phyloP scores from a whole-genome alignment of 73 alveolate genomes.

The Paraurostyla sp. region DNA sequence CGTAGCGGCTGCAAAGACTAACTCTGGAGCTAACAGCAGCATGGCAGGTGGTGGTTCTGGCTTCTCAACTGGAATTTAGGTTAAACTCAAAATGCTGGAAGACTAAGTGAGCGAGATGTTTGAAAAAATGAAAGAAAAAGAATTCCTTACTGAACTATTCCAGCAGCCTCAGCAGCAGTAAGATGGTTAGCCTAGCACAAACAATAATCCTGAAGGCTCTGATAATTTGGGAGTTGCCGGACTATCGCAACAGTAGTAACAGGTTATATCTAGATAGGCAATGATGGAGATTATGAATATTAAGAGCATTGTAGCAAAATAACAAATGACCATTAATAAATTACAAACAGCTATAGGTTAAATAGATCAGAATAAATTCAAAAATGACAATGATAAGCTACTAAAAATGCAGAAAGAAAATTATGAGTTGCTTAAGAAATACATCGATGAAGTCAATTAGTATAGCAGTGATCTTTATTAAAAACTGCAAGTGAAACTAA shows the following conservation, averaged over 20 bases:
- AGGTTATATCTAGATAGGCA: background rate
- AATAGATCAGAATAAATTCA: conserved; percentile 7
- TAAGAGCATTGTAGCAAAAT: conserved; percentile 40
- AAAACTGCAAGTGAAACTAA: conserved; percentile 47
- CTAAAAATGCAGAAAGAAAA: conserved; percentile 43
- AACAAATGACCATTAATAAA: conserved; percentile 11
- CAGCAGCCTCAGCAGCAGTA: background rate
- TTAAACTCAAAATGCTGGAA: background rate
- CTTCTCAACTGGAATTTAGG: background rate
- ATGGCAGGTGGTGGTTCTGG: background rate
- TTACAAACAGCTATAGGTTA: background rate
- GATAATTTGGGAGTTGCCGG: background rate
- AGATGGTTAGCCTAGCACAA: background rate
- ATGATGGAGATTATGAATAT: conserved; percentile 26
- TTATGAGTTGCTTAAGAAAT: conserved; percentile 38
- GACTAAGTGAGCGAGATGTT: background rate
- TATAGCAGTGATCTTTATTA: conserved; percentile 48
- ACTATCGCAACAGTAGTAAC: too few species aligned
- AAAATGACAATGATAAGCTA: conserved; percentile 50
- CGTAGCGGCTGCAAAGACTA: too few species aligned
- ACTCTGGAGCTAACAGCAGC: background rate
- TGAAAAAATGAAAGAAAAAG: conserved; percentile 30
- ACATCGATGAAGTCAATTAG: conserved; percentile 64
- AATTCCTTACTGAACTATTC: conserved; percentile 10
- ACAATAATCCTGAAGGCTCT: background rate